A percentile compares a stretch with the other conserved stretches of the same genome.
Conservation (phyloP, 345 rosid genomes). For the Salix koriyanagi region DNA sequence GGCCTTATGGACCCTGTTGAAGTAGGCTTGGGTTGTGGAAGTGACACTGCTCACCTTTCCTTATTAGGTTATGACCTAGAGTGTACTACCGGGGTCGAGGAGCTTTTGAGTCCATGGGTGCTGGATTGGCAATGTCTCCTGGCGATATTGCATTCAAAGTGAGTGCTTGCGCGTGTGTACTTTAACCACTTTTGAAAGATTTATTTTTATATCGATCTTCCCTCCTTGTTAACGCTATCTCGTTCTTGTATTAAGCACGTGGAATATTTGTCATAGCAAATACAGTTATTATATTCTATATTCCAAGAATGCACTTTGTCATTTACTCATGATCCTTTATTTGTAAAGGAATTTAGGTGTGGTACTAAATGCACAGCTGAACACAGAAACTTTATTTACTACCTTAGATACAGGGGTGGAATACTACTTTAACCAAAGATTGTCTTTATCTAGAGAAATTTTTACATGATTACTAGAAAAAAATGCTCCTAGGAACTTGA, state of each 20-base stretch:
- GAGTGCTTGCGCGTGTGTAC: background rate
- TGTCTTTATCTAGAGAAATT: background rate
- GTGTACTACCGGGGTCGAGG: slow-evolving; percentile 92
- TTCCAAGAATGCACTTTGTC: background rate
- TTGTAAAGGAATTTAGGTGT: background rate
- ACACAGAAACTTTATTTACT: background rate
- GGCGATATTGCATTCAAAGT: slow-evolving; percentile 94
- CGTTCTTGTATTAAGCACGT: background rate
- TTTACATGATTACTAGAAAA: background rate
- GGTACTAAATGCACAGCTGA: background rate
- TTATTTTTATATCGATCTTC: background rate
- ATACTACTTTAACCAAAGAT: background rate
- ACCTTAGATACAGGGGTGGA: background rate
- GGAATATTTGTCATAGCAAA: background rate
- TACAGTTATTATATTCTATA: background rate
- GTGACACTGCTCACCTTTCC: slow-evolving; percentile 98
- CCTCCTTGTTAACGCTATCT: background rate
- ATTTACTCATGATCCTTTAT: background rate
- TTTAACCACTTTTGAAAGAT: background rate
- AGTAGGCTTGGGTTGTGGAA: slow-evolving; percentile 97
- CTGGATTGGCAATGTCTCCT: slow-evolving; percentile 93
- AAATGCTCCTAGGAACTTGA: background rate
- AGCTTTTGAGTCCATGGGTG: slow-evolving; percentile 97
- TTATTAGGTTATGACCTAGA: slow-evolving; percentile 78
- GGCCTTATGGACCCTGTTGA: slow-evolving; percentile 99